These are phyloP conservation scores for Colletotrichum tabaci DNA, from an alignment of 2,329 filamentous ascomycete species.

Conservation along the genomic window DNA sequence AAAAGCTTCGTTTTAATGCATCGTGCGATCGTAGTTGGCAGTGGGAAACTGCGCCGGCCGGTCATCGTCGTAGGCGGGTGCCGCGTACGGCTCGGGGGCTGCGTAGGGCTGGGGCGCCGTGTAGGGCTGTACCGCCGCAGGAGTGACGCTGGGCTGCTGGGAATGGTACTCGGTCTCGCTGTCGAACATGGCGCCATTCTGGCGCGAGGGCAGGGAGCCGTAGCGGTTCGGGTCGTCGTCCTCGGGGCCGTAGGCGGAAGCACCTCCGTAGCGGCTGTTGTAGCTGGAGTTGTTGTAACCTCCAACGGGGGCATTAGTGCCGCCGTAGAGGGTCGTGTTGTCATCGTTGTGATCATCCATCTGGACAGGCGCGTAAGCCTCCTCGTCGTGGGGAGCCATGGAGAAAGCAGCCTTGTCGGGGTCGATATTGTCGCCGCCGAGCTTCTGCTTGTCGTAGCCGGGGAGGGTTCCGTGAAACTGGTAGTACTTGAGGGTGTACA, in stretches of 20 bases:
- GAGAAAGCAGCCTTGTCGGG: slow-evolving; percentile 80
- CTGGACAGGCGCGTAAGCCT: slow-evolving; percentile 75
- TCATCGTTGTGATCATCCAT: slow-evolving; percentile 65
- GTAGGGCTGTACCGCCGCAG: slow-evolving; percentile 48
- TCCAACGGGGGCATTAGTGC: slow-evolving; percentile 47
- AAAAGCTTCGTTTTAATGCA: slow-evolving; percentile 22
- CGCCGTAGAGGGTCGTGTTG: slow-evolving; percentile 52
- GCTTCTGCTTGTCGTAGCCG: slow-evolving; percentile 68
- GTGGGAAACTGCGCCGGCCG: slow-evolving; percentile 69
- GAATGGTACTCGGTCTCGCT: slow-evolving; percentile 65
- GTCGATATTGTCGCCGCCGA: slow-evolving; percentile 69
- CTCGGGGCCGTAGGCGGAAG: slow-evolving; percentile 46
- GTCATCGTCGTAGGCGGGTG: slow-evolving; percentile 57
- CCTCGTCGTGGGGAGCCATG: slow-evolving; percentile 76
- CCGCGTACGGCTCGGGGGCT: slow-evolving; percentile 51
- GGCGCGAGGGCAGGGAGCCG: slow-evolving; percentile 54
- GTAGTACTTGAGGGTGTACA: slow-evolving; percentile 74
- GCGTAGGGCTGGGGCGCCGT: slow-evolving; percentile 42
- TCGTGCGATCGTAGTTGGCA: slow-evolving; percentile 68
- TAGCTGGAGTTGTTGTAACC: slow-evolving; percentile 54
- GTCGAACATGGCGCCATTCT: slow-evolving; percentile 62
- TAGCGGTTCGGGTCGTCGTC: slow-evolving; percentile 58
- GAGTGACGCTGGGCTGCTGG: slow-evolving; percentile 50
- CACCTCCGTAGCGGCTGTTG: slow-evolving; percentile 52
- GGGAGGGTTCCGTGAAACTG: slow-evolving; percentile 74